Conservation (phyloP, 805 yeast species). For the Metschnikowia kunwiensis region DNA sequence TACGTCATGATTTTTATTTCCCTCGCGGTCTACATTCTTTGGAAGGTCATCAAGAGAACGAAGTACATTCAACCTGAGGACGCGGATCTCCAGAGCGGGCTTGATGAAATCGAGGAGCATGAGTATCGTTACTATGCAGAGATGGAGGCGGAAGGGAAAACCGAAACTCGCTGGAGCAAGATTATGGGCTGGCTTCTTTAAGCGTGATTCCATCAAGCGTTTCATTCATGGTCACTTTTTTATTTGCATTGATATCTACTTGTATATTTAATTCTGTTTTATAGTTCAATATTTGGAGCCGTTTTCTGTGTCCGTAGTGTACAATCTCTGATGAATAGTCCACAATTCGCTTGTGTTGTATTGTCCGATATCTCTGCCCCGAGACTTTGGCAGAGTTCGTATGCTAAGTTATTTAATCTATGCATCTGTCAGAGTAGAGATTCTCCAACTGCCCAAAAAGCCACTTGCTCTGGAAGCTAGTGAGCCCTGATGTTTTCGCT, state of each 20-base stretch:
- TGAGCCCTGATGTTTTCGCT: constrained; percentile 55
- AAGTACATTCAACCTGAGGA: constrained; percentile 40
- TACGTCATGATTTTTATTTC: constrained; percentile 66
- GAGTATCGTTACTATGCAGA: constrained; percentile 41
- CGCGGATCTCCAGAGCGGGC: constrained; percentile 45
- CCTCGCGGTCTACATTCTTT: constrained; percentile 29
- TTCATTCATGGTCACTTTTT: too few relatives aligned
- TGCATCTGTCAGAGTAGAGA: constrained; percentile 48
- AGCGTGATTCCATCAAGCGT: too few relatives aligned
- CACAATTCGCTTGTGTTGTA: too few relatives aligned
- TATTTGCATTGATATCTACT: too few relatives aligned
- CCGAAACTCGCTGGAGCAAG: constrained; percentile 15
- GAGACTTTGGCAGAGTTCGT: background rate
- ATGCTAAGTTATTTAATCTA: constrained; percentile 29
- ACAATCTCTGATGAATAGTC: too few relatives aligned
- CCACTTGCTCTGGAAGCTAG: constrained; percentile 60
- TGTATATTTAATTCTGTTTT: too few relatives aligned
- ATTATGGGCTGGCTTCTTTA: constrained; percentile 16
- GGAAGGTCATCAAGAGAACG: constrained; percentile 38
- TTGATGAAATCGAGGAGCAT: constrained; percentile 49
- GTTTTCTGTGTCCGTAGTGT: too few relatives aligned
- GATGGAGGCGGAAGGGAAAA: constrained; percentile 25
- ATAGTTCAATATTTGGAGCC: too few relatives aligned
- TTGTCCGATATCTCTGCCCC: too few relatives aligned
- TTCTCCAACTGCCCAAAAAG: constrained; percentile 50